Conservation (phyloP, 2,329 filamentous ascomycete species). For the Talaromyces rugulosus region DNA sequence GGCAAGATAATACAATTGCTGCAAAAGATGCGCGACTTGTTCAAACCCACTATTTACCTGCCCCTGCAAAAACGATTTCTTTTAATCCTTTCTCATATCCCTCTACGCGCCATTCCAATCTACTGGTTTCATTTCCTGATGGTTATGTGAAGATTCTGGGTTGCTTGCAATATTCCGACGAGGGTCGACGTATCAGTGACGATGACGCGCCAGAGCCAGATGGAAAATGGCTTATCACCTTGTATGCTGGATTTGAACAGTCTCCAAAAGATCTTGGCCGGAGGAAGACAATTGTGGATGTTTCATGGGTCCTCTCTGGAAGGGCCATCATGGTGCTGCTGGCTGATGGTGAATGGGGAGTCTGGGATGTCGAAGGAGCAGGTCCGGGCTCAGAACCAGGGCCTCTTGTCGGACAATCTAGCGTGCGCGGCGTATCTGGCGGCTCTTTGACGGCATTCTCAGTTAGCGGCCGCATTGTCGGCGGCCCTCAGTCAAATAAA, state of each 20-base stretch:
- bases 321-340: slow-evolving; percentile 43
- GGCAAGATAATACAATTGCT: slow-evolving; percentile 26
- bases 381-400: slow-evolving; percentile 38
- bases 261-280: slow-evolving; percentile 24
- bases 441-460: slow-evolving; percentile 40
- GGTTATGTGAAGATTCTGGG: slow-evolving; percentile 57
- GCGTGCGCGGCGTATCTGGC: slow-evolving; percentile 35
- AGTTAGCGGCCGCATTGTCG: slow-evolving; percentile 36
- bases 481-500: slow-evolving; percentile 19
- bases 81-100: slow-evolving; percentile 54
- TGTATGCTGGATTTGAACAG: slow-evolving; percentile 39
- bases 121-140: slow-evolving; percentile 53
- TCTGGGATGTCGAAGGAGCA: slow-evolving; percentile 46
- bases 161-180: slow-evolving; percentile 40
- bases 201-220: slow-evolving; percentile 29
- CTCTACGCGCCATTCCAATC: slow-evolving; percentile 48
- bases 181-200: slow-evolving; percentile 23
- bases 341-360: slow-evolving; percentile 46
- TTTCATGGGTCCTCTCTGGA: slow-evolving; percentile 43
- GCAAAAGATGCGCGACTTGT: slow-evolving; percentile 41
- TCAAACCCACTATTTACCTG: slow-evolving; percentile 45
- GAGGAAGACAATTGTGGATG: slow-evolving; percentile 42
- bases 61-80: slow-evolving; percentile 47
- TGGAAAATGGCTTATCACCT: slow-evolving; percentile 42
- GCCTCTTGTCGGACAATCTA: slow-evolving; percentile 34